Evolutionary conservation across 2,329 filamentous ascomycete genomes (phyloP).

Genomic region (Fusarium poae): DNA sequence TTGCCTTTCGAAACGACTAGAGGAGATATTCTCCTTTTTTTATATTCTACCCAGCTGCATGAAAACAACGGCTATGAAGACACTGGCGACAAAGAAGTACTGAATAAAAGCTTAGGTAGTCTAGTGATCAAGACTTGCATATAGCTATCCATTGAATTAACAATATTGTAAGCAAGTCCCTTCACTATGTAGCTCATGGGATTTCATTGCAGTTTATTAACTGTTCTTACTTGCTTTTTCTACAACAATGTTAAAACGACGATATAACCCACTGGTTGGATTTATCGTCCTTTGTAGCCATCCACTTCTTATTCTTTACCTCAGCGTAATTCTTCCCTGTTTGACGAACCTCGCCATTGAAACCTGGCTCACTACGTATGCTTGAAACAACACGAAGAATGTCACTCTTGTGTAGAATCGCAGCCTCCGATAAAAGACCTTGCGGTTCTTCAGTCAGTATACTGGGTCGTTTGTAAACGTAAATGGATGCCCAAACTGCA

Average conservation of each 20-base stretch:
- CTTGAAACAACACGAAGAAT: background rate
- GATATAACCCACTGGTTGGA: background rate
- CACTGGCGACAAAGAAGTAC: too few species aligned
- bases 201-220: too few species aligned
- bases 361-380: background rate
- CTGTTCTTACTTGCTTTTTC: too few species aligned
- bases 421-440: background rate
- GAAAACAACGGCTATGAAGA: too few species aligned
- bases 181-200: too few species aligned
- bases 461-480: background rate
- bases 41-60: too few species aligned
- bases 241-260: background rate
- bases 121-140: too few species aligned
- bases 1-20: slow-evolving; percentile 16
- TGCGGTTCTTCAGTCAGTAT: background rate
- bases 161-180: too few species aligned
- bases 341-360: background rate
- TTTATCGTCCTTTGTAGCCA: background rate
- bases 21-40: too few species aligned
- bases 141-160: too few species aligned
- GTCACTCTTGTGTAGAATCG: background rate
- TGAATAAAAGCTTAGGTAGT: too few species aligned
- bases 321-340: background rate
- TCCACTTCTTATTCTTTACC: background rate
- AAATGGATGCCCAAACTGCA: background rate